phyloP scores from a whole-genome alignment of 805 yeast species.

The Wickerhamomyces rabaulensis region DNA sequence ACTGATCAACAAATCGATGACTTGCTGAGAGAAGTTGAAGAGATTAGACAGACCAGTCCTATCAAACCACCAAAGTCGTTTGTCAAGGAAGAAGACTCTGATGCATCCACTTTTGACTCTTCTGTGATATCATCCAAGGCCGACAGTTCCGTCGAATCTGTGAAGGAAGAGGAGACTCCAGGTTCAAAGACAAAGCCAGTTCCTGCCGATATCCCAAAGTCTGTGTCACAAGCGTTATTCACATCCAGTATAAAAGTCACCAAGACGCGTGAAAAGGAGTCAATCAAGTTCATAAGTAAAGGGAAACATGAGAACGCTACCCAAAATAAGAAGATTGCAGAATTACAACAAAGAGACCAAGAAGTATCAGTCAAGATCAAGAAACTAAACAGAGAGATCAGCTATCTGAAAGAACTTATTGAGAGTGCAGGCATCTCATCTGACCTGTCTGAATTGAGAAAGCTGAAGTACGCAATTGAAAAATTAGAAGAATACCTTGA shows the following conservation, averaged over 20 bases:
- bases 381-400: slow-evolving; percentile 34
- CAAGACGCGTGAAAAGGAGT: slow-evolving; percentile 21
- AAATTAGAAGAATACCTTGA: slow-evolving; percentile 36
- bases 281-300: slow-evolving; percentile 22
- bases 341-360: slow-evolving; percentile 28
- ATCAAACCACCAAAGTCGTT: not conserved
- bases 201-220: slow-evolving; percentile 18
- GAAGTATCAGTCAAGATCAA: slow-evolving; percentile 29
- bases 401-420: slow-evolving; percentile 29
- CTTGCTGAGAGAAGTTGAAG: slow-evolving; percentile 22
- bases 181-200: not conserved
- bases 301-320: slow-evolving; percentile 15
- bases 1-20: slow-evolving; percentile 24
- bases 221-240: slow-evolving; percentile 24
- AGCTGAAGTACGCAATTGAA: slow-evolving; percentile 30
- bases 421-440: slow-evolving; percentile 31
- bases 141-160: slow-evolving; percentile 8
- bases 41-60: slow-evolving; percentile 18
- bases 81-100: not conserved
- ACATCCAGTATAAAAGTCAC: slow-evolving; percentile 21
- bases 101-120: slow-evolving; percentile 10
- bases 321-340: slow-evolving; percentile 17
- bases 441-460: slow-evolving; percentile 31
- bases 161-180: not conserved
- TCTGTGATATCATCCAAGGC: slow-evolving; percentile 6